phyloP scores from a whole-genome alignment of 495 filamentous ascomycete species.

The Ramalina intermedia region DNA sequence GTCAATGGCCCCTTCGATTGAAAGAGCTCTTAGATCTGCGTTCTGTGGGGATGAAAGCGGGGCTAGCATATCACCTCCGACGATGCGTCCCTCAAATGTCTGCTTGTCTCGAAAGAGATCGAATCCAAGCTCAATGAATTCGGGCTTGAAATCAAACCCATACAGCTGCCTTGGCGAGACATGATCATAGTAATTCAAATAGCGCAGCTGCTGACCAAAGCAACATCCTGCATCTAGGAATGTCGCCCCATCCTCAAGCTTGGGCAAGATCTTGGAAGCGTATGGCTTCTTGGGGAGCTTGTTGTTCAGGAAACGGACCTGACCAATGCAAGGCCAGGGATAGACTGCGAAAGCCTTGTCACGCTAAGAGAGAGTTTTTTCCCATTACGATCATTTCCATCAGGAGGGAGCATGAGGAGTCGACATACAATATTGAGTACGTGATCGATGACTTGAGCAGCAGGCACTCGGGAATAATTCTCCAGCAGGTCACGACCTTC shows the following conservation, averaged over 20 bases:
- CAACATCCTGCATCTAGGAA: conserved; percentile 35
- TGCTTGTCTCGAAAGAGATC: conserved; percentile 34
- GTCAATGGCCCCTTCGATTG: conserved; percentile 30
- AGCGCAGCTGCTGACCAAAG: conserved; percentile 32
- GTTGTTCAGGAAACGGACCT: conserved; percentile 37
- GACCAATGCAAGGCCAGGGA: conserved; percentile 40
- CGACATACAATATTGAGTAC: conserved; percentile 29
- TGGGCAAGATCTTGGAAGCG: conserved; percentile 25
- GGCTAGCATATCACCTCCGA: conserved; percentile 28
- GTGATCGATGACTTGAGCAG: conserved; percentile 30
- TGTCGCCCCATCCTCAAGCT: conserved; percentile 14
- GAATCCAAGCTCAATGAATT: conserved; percentile 37
- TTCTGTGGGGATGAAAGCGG: conserved; percentile 23
- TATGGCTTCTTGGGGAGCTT: conserved; percentile 18
- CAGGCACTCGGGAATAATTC: conserved; percentile 32
- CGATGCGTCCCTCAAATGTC: conserved; percentile 13
- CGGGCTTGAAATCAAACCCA: conserved; percentile 24
- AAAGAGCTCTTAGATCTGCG: conserved; percentile 12
- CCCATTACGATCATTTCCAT: background rate
- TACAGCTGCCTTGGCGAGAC: conserved; percentile 26
- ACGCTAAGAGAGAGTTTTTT: conserved; percentile 14
- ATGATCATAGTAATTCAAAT: conserved; percentile 26
- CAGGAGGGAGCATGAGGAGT: background rate
- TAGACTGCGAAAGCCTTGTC: conserved; percentile 24
- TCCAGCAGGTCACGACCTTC: conserved; percentile 24